A percentile compares a stretch with the other conserved stretches of the same genome.
Evolutionary conservation across 192 early-diverging fungal genomes (phyloP).

Genomic region (Irineochytrium annulatum): DNA sequence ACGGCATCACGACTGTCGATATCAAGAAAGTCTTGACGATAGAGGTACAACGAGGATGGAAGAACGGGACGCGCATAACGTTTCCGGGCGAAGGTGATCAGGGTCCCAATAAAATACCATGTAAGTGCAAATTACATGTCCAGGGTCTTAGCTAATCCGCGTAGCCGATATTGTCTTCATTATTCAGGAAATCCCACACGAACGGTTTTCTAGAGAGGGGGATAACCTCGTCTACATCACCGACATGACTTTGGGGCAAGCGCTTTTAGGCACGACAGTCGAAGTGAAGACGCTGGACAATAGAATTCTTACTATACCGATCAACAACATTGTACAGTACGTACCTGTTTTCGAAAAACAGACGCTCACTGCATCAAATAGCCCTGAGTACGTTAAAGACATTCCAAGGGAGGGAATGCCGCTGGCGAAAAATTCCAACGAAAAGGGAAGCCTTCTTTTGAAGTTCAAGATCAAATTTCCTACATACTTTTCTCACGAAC

Average conservation of each 20-base stretch:
- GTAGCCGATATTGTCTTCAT: slow-evolving; percentile 36
- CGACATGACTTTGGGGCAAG: slow-evolving; percentile 42
- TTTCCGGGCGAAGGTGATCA: slow-evolving; percentile 56
- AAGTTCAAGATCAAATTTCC: slow-evolving; percentile 46
- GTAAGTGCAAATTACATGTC: slow-evolving; percentile 8
- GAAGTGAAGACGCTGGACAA: slow-evolving; percentile 49
- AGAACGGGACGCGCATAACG: slow-evolving; percentile 44
- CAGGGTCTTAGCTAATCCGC: neutral
- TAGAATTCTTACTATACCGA: slow-evolving; percentile 45
- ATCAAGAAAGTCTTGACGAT: slow-evolving; percentile 48
- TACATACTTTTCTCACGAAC: slow-evolving; percentile 37
- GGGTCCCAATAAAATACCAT: slow-evolving; percentile 50
- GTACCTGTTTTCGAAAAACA: slow-evolving; percentile 6
- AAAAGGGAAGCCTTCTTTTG: slow-evolving; percentile 39
- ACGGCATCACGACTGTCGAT: slow-evolving; percentile 45
- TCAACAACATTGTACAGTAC: slow-evolving; percentile 53
- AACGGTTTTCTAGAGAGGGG: slow-evolving; percentile 40
- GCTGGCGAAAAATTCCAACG: slow-evolving; percentile 27
- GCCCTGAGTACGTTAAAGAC: slow-evolving; percentile 43
- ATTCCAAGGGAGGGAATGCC: slow-evolving; percentile 54
- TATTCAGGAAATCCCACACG: slow-evolving; percentile 44
- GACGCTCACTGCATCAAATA: neutral
- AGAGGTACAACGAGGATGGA: slow-evolving; percentile 43
- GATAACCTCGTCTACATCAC: slow-evolving; percentile 40
- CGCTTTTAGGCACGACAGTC: slow-evolving; percentile 40